These are phyloP conservation scores for Colletotrichum sp. DNA, from an alignment of 2,329 filamentous ascomycete genomes.

Conservation along the genomic window DNA sequence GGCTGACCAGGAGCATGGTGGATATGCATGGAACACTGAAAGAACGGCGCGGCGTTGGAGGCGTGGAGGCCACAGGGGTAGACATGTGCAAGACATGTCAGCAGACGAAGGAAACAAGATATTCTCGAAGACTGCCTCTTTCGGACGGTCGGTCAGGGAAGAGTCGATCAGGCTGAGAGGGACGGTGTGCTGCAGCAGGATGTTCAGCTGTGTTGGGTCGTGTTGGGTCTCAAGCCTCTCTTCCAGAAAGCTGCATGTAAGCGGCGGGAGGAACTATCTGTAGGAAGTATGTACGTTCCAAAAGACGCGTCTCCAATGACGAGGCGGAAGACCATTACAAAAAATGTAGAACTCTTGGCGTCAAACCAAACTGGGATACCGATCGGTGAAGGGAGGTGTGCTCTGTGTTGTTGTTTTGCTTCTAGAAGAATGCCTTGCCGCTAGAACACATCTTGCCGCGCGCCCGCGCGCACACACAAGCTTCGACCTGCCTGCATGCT, in stretches of 20 bases:
- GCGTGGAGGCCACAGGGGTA: neutral
- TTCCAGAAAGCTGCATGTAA: neutral
- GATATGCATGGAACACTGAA: neutral
- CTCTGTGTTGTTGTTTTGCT: neutral
- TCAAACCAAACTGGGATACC: neutral
- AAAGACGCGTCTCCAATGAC: neutral
- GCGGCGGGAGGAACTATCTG: neutral
- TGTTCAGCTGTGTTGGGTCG: neutral
- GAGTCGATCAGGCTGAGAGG: neutral
- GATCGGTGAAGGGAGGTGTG: neutral
- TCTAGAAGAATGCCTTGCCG: neutral
- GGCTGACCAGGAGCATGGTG: neutral
- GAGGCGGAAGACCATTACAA: neutral
- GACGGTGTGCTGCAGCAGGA: neutral
- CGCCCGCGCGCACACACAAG: neutral
- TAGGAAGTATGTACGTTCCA: neutral
- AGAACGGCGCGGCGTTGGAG: neutral
- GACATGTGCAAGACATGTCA: neutral
- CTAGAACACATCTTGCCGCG: neutral
- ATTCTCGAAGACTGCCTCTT: slow-evolving; percentile 7
- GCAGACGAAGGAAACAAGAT: neutral
- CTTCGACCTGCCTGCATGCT: neutral
- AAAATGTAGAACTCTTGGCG: neutral
- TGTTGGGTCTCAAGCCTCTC: neutral
- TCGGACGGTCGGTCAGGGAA: neutral